Base-by-base conservation (phyloP, 257 asterid genomes). In the Asclepias syriaca region DNA sequence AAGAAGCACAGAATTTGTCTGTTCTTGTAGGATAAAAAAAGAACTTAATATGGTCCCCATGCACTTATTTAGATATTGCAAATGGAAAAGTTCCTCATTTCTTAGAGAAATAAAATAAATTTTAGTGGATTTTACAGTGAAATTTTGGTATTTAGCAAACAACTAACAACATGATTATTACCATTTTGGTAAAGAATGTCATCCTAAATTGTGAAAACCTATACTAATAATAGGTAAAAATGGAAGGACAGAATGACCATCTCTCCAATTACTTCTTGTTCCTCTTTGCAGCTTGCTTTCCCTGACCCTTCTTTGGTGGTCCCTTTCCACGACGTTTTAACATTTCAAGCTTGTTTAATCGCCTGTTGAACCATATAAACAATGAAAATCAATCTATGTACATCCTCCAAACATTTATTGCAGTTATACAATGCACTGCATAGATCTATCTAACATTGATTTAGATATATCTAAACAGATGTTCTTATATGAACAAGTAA, bases 271-370 rank as follows among this genome's bases (percentile, higher is more conserved):
- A 63, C 45, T 63, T 63, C 68, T 4, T 83, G 84, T 82, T 75
- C 55, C 93, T 80, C 80, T 92, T 92, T 66, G 87, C 87, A 60
- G 97, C 90, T 77, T 88, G 92, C 86, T 87, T 93, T 73, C 97
- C 97, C 75, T 93, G 92, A 34, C 97, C 98, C 79, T 93, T 89
- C 96, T 89, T 90, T 37, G 97, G 97, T 4, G 96, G 96, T 63
- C 97, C 98, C 82, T 93, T 93, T 32, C 90, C 92, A 68, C 92
- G 93, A 70, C 98, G 96, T 82, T 89, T 93, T 76, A 89, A 77
- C 97, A 85, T 87, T 81, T 93, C 94, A 73, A 93, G 90, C 84
- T 74, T 88, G 79, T 73, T 80, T 77, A 93, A 58, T 56, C 96
- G 94, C 91, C 96, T 90, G 85, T 63, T 19, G 53, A 71, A 70